Evolutionary conservation across 2,329 filamentous ascomycete genomes (phyloP).

Genomic region (Aspergillus niger): DNA sequence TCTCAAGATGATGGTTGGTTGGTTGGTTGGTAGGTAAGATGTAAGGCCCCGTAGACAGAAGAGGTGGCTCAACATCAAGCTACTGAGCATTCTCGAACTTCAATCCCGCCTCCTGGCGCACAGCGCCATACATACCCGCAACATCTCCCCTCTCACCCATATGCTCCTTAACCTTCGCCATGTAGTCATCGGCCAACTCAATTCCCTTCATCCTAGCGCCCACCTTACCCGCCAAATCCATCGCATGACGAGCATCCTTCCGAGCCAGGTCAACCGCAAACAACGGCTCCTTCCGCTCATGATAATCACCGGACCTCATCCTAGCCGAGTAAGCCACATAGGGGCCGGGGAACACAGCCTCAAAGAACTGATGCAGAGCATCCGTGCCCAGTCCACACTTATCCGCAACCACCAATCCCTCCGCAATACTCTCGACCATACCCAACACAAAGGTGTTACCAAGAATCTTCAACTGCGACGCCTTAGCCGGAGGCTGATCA

Average conservation of each 20-base stretch:
- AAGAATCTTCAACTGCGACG: background rate
- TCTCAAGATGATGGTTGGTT: background rate
- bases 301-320: conserved; percentile 1
- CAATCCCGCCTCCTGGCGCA: conserved; percentile 68
- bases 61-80: too few relatives aligned
- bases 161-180: conserved; percentile 7
- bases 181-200: conserved; percentile 5
- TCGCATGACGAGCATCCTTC: conserved; percentile 4
- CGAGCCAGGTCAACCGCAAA: background rate
- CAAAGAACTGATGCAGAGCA: background rate
- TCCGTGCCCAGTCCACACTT: conserved; percentile 13
- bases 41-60: too few relatives aligned
- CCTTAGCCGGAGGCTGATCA: background rate
- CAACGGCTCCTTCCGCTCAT: background rate
- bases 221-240: background rate
- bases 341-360: conserved; percentile 3
- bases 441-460: conserved; percentile 4
- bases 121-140: conserved; percentile 73
- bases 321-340: conserved; percentile 5
- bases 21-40: too few relatives aligned
- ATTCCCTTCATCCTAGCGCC: background rate
- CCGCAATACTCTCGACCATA: background rate
- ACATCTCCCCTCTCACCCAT: conserved; percentile 61
- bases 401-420: conserved; percentile 6
- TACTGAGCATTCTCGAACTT: conserved; percentile 61